Base-by-base conservation (phyloP, 2,329 filamentous ascomycete species). In the Microdochium paspali region DNA sequence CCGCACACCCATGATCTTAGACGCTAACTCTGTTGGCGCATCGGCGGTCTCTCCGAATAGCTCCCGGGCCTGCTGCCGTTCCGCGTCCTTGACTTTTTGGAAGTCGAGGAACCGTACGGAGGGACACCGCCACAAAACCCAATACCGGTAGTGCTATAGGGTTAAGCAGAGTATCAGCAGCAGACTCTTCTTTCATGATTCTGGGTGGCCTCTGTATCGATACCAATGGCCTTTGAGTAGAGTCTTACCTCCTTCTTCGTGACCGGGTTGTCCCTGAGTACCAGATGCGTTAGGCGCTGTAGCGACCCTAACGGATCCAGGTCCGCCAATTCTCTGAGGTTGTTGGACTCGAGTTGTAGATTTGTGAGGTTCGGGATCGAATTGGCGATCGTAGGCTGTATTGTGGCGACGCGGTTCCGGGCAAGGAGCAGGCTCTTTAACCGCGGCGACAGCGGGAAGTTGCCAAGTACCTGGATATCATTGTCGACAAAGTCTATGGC, bases 401-500 rank as follows among this genome's bases (percentile, higher is more conserved):
- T 90, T 60, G 77, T 80, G 49, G 83, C 74, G 61, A 98, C 77
- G 57, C 93, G 85, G 70, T 98, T 98, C 54, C 90, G 84, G 47
- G 90, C 90, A 47, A 95, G 80, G 44, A 98, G 82, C 39, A 98
- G 79, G 20, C 89, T 95, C 57, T 82, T 86, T 59, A 97, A 76
- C 56, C 93, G 86, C 43, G 89, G 90, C 48, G 87, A 91, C 45
- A 95, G 81, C 3, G 93, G 93, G 65, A 98, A 95, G 71, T 96
- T 96, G 55, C 84, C 85, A 53, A 98, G 79, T 45, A 85, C 75
- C 58, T 87, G 82, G 61, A 98, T 91, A 68, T 96, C 90, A 68
- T 98, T 98, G 75, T 98, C 93, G 67, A 93, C 97, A 61, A 98
- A 84, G 72, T 98, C 93, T 75, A 98, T 94, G 55, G 88, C 84